phyloP scores from a whole-genome alignment of 2,329 filamentous ascomycete genomes.

The Neurospora sp. region DNA sequence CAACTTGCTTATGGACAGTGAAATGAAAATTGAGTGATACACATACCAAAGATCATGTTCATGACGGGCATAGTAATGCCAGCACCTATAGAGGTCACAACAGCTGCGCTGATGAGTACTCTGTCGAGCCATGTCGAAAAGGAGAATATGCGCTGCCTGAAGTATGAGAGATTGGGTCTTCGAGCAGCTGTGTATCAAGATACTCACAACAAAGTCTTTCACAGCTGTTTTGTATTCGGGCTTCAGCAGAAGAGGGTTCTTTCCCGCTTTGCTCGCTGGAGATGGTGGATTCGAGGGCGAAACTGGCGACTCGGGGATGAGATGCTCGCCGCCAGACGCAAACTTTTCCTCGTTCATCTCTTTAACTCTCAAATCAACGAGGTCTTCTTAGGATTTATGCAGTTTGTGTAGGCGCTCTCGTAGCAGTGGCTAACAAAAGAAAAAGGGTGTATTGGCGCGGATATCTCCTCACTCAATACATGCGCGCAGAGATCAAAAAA shows the following conservation, averaged over 20 bases:
- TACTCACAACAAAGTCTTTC: constrained; percentile 15
- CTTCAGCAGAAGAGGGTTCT: constrained; percentile 10
- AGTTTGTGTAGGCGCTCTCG: neutral
- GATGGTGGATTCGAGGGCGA: constrained; percentile 1
- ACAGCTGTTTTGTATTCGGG: constrained; percentile 16
- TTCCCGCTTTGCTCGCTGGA: constrained; percentile 3
- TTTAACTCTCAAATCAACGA: neutral
- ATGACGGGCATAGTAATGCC: constrained; percentile 49
- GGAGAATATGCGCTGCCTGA: constrained; percentile 32
- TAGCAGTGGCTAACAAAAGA: neutral
- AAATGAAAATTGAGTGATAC: constrained; percentile 35
- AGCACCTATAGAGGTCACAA: constrained; percentile 39
- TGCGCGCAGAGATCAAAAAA: neutral
- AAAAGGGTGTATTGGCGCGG: neutral
- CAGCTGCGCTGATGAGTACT: constrained; percentile 34
- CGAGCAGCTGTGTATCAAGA: neutral
- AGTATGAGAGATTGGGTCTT: neutral
- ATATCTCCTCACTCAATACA: neutral
- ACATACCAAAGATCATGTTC: constrained; percentile 48
- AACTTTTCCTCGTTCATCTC: constrained; percentile 1
- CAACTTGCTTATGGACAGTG: constrained; percentile 16
- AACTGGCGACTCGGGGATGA: neutral
- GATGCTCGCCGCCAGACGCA: neutral
- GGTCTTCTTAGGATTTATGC: neutral
- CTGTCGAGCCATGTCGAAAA: constrained; percentile 45